A percentile compares a stretch with the other conserved stretches of the same genome.
These are phyloP conservation scores for Aspergillus alliaceus DNA, from an alignment of 2,329 filamentous ascomycete species.

Conservation along the genomic window DNA sequence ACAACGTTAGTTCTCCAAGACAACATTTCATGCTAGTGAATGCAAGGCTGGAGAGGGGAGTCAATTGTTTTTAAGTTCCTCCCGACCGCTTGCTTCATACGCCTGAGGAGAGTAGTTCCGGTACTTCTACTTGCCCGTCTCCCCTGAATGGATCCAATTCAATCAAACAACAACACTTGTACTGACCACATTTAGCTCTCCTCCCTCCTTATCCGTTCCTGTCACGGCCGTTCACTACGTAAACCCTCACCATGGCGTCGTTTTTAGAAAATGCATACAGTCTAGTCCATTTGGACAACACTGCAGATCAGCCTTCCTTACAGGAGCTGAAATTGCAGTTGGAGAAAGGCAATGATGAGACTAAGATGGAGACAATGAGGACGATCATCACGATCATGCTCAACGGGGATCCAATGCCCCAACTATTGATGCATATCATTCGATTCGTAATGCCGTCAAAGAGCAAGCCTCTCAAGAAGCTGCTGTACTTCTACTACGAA, in stretches of 20 bases:
- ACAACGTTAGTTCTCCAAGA: constrained; percentile 38
- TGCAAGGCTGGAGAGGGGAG: constrained; percentile 37
- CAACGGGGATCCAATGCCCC: constrained; percentile 93
- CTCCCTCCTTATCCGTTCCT: constrained; percentile 26
- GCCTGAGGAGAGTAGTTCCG: constrained; percentile 29
- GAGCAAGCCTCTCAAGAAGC: constrained; percentile 94
- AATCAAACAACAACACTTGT: constrained; percentile 32
- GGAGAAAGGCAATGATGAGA: constrained; percentile 90
- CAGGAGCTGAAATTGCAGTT: constrained; percentile 90
- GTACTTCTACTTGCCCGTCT: constrained; percentile 21
- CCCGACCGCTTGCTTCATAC: constrained; percentile 22
- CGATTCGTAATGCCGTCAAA: constrained; percentile 99
- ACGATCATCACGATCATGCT: constrained; percentile 95
- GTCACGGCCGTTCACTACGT: constrained; percentile 15
- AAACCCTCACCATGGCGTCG: constrained; percentile 72
- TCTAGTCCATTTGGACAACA: constrained; percentile 96
- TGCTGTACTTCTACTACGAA: constrained; percentile 99
- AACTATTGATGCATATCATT: constrained; percentile 98
- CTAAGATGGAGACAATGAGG: constrained; percentile 94
- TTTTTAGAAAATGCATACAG: constrained; percentile 96
- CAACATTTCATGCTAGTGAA: constrained; percentile 36
- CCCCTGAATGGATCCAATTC: constrained; percentile 11
- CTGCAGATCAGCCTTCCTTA: constrained; percentile 83
- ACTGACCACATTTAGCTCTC: constrained; percentile 35
- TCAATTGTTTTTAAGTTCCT: constrained; percentile 29